Evolutionary conservation across 257 asterid genomes (phyloP).

Genomic region (Solanum piurae): DNA sequence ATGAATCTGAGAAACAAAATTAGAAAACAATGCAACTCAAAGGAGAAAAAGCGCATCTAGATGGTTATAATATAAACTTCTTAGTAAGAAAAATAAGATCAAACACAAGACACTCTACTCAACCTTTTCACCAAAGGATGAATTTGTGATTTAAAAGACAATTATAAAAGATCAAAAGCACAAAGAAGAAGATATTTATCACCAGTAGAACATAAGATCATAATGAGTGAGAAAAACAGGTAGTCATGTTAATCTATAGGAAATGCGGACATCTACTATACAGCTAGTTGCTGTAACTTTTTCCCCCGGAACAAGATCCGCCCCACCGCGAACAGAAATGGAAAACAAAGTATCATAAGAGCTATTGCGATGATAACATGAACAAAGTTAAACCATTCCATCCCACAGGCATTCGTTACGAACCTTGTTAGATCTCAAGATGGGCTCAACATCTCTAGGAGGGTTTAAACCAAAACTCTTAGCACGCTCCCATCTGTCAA

Average conservation of each 20-base stretch:
- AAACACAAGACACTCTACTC: neutral
- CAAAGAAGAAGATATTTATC: neutral
- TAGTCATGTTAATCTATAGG: neutral
- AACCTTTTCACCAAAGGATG: neutral
- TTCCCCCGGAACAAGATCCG: neutral
- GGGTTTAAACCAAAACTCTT: conserved; percentile 9
- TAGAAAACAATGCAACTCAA: too few species aligned
- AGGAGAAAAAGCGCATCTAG: too few species aligned
- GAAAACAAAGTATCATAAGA: neutral
- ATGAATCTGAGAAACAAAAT: too few species aligned
- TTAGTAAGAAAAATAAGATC: too few species aligned
- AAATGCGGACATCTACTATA: neutral
- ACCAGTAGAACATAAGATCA: neutral
- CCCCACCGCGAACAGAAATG: neutral
- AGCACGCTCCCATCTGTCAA: conserved; percentile 20
- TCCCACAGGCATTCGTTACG: conserved; percentile 2
- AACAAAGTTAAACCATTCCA: neutral
- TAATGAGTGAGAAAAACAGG: neutral
- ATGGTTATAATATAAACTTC: too few species aligned
- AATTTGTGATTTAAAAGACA: neutral
- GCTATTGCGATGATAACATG: neutral
- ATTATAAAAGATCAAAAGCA: neutral
- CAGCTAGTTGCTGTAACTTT: neutral
- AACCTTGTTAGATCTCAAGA: neutral
- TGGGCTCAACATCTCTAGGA: conserved; percentile 2